Conservation (phyloP, 2,329 filamentous ascomycete species). For the Arthrobotrys iridis region DNA sequence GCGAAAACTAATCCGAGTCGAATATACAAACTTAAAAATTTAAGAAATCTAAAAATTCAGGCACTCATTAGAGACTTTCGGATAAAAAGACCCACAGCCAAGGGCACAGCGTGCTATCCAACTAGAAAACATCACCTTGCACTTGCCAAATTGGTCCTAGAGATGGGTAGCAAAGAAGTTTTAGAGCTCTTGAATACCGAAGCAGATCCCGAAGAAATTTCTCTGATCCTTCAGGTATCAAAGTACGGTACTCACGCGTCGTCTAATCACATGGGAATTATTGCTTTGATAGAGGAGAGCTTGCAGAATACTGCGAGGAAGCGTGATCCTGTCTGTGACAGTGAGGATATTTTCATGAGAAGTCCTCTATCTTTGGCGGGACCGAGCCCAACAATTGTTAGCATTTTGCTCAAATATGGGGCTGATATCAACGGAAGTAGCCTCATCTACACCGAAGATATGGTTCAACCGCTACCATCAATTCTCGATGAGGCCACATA, state of each 20-base stretch:
- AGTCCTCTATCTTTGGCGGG: background rate
- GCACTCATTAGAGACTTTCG: background rate
- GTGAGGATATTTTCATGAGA: background rate
- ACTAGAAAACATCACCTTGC: background rate
- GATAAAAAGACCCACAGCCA: background rate
- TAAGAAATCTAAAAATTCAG: background rate
- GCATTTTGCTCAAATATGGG: slow-evolving; percentile 4
- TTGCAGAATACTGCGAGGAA: background rate
- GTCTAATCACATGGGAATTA: background rate
- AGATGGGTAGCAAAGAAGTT: background rate
- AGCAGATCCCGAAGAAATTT: background rate
- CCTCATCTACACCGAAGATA: background rate
- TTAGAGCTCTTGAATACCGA: background rate
- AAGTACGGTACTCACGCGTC: background rate
- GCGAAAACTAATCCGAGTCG: background rate
- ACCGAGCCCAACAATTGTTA: background rate
- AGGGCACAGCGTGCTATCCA: background rate
- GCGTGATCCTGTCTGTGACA: background rate
- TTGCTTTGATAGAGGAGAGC: background rate
- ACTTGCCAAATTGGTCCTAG: background rate
- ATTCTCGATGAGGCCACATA: background rate
- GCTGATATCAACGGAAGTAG: slow-evolving; percentile 2
- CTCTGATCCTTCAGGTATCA: background rate
- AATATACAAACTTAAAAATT: background rate
- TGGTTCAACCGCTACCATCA: background rate